Evolutionary conservation across 495 filamentous ascomycete species (phyloP).

Genomic region (Penicillium pancosmium): DNA sequence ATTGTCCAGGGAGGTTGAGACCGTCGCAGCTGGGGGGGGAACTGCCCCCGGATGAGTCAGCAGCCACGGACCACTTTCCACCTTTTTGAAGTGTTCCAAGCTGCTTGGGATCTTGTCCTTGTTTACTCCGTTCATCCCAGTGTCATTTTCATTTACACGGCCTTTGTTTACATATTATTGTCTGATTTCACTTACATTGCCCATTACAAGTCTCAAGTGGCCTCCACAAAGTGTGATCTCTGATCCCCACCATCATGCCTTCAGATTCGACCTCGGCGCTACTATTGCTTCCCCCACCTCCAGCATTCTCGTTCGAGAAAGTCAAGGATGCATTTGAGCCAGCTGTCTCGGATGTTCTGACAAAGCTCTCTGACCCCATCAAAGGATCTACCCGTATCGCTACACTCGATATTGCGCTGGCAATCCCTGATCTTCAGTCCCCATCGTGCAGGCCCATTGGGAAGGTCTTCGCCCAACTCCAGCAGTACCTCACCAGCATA

Average conservation of each 20-base stretch:
- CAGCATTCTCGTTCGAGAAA: slow-evolving; percentile 39
- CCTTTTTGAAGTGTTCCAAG: no score
- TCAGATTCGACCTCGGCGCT: slow-evolving; percentile 35
- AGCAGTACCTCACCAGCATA: slow-evolving; percentile 71
- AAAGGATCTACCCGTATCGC: slow-evolving; percentile 34
- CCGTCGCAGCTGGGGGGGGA: neutral
- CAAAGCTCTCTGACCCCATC: slow-evolving; percentile 31
- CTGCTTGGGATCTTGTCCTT: no score
- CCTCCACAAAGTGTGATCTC: slow-evolving; percentile 7
- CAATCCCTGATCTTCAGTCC: slow-evolving; percentile 44
- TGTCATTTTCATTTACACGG: no score
- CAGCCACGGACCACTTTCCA: no score
- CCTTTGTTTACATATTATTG: no score
- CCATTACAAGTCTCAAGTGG: no score
- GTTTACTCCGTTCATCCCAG: no score
- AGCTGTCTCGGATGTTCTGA: slow-evolving; percentile 37
- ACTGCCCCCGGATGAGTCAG: neutral
- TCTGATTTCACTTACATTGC: neutral
- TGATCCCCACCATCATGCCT: slow-evolving; percentile 8
- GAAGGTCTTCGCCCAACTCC: slow-evolving; percentile 60
- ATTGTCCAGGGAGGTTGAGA: no score
- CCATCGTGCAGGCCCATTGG: slow-evolving; percentile 49
- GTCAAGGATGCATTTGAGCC: slow-evolving; percentile 46
- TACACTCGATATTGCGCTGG: slow-evolving; percentile 48
- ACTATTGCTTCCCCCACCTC: slow-evolving; percentile 51